A percentile compares a stretch with the other conserved stretches of the same genome.
These are phyloP conservation scores for Aethionema arabicum DNA, from an alignment of 345 rosid species.

Conservation along the genomic window DNA sequence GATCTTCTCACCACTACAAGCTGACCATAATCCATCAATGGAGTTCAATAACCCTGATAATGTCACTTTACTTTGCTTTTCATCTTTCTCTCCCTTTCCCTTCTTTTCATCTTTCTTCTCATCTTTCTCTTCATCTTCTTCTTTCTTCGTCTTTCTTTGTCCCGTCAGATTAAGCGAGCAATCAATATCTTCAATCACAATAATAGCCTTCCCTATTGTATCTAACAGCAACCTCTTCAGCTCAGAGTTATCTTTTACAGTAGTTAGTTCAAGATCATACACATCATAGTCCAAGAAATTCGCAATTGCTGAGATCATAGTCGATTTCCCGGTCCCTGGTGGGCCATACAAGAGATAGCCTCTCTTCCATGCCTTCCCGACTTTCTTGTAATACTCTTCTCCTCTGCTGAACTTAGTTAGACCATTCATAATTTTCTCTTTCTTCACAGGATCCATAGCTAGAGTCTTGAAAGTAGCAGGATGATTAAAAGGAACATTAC, in stretches of 20 bases:
- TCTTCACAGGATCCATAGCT: slow-evolving; percentile 59
- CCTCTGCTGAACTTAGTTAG: slow-evolving; percentile 46
- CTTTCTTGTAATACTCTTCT: slow-evolving; percentile 55
- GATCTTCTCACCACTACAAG: slow-evolving; percentile 48
- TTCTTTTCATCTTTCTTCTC: neutral
- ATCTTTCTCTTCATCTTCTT: slow-evolving; percentile 20
- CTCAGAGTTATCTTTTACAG: slow-evolving; percentile 54
- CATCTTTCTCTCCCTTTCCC: slow-evolving; percentile 28
- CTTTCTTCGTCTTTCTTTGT: slow-evolving; percentile 29
- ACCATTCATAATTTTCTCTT: slow-evolving; percentile 51
- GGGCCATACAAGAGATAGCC: slow-evolving; percentile 42
- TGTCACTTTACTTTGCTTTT: slow-evolving; percentile 42
- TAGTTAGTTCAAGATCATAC: slow-evolving; percentile 70
- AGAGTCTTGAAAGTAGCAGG: slow-evolving; percentile 61
- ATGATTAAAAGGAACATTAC: slow-evolving; percentile 45
- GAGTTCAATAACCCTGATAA: slow-evolving; percentile 51
- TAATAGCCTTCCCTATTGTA: slow-evolving; percentile 48
- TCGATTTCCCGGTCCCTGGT: slow-evolving; percentile 70
- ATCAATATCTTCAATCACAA: slow-evolving; percentile 62
- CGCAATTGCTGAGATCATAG: slow-evolving; percentile 70
- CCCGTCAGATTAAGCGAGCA: slow-evolving; percentile 36
- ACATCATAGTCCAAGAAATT: slow-evolving; percentile 66
- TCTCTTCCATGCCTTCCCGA: slow-evolving; percentile 80
- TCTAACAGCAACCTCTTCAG: slow-evolving; percentile 54
- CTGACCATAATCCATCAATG: slow-evolving; percentile 57